Evolutionary conservation across 129 eudicot genomes (phyloP), one percentile per base, ranked within the genome.

Genomic region (Oenanthe sinensis): DNA sequence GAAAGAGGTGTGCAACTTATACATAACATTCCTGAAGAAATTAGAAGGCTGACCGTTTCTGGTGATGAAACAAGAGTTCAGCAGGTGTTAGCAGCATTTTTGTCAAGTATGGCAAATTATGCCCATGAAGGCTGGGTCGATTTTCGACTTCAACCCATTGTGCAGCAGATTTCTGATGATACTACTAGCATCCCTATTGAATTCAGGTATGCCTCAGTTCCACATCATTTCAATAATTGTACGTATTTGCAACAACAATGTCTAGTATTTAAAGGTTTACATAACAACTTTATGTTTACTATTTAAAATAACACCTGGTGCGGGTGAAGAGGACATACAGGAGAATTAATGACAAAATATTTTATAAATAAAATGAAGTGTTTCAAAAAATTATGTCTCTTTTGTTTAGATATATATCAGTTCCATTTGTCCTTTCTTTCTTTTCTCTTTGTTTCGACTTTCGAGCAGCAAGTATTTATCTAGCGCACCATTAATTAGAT

Each of bases 61-160:
- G 97, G 99, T 28, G 99, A 96, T 81, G 91, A 90, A 87, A 81
- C 84, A 45, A 89, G 97, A 82, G 78, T 96, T 79, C 99, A 96
- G 81, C 97, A 89, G 81, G 85, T 92, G 50, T 85, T 96, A 77
- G 86, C 96, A 43, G 89, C 88, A 73, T 90, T 96, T 86, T 86
- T 96, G 82, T 75, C 87, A 79, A 96, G 82, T 81, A 90, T 96
- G 97, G 91, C 89, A 40, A 88, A 85, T 7, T 84, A 88, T 86
- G 93, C 97, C 19, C 91, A 93, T 33, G 93, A 86, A 20, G 97
- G 99, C 17, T 96, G 97, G 97, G 91, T 96, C 6, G 96, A 90
- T 81, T 86, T 92, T 77, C 96, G 90, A 71, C 91, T 92, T 63
- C 87, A 89, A 71, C 93, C 97, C 28, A 86, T 85, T 81, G 70